phyloP scores from a whole-genome alignment of 768 basidiomycete species.

The Pisolithus microcarpus region DNA sequence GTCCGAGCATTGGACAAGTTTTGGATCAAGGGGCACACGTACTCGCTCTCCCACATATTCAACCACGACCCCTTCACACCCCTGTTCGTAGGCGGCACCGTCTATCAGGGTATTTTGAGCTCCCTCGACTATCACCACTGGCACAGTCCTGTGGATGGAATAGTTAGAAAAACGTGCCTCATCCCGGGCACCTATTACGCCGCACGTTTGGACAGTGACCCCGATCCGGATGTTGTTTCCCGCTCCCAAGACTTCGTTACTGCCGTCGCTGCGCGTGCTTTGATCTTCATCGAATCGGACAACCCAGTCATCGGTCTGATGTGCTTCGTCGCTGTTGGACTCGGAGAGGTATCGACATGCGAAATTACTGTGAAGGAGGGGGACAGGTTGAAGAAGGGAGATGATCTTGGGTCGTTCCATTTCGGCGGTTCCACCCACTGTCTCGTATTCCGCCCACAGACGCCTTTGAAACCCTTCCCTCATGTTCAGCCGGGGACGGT shows the following conservation, averaged over 20 bases:
- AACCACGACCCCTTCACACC: constrained; percentile 29
- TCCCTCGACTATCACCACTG: constrained; percentile 51
- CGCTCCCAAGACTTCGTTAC: constrained; percentile 35
- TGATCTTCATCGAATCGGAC: constrained; percentile 54
- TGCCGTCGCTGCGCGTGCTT: constrained; percentile 42
- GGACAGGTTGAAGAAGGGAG: constrained; percentile 42
- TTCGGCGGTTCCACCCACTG: constrained; percentile 53
- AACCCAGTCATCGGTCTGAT: constrained; percentile 49
- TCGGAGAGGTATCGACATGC: constrained; percentile 59
- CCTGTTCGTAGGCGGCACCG: constrained; percentile 42
- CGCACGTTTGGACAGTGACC: not conserved
- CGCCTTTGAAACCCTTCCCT: constrained; percentile 9
- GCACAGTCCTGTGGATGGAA: constrained; percentile 47
- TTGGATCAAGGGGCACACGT: constrained; percentile 53
- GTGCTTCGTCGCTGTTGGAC: constrained; percentile 54
- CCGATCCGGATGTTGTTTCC: not conserved
- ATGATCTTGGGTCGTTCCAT: constrained; percentile 56
- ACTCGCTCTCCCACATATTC: constrained; percentile 51
- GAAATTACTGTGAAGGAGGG: constrained; percentile 41
- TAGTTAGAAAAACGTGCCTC: constrained; percentile 30
- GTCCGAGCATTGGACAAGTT: constrained; percentile 38
- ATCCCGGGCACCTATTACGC: constrained; percentile 19
- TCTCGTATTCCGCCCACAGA: constrained; percentile 37
- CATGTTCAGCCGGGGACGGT: not conserved
- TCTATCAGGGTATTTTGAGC: constrained; percentile 50